These are phyloP conservation scores for Parietaria judaica DNA, from an alignment of 306 rosid genomes.

Conservation along the genomic window DNA sequence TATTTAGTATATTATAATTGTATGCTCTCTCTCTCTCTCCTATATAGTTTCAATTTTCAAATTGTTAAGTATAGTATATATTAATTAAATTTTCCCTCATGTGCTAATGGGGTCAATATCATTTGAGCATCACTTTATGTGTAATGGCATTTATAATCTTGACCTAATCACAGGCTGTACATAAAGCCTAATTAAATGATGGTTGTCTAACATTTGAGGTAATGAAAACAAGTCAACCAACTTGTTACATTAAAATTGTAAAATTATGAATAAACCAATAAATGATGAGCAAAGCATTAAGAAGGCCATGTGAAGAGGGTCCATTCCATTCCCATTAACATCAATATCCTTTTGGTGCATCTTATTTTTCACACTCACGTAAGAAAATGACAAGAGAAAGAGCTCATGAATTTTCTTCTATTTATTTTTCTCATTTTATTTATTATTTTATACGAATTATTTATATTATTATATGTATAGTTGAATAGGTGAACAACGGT, in stretches of 20 bases:
- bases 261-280: slow-evolving; percentile 21
- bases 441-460: background rate
- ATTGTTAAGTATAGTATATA: too few species aligned
- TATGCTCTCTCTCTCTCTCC: too few species aligned
- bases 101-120: slow-evolving; percentile 31
- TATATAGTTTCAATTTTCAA: too few species aligned
- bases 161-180: slow-evolving; percentile 62
- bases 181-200: slow-evolving; percentile 38
- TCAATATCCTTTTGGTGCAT: slow-evolving; percentile 27
- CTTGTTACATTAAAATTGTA: slow-evolving; percentile 26
- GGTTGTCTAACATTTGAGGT: slow-evolving; percentile 29
- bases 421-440: background rate
- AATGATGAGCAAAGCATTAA: slow-evolving; percentile 37
- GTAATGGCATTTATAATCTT: slow-evolving; percentile 35
- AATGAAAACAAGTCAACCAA: slow-evolving; percentile 43
- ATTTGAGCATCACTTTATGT: slow-evolving; percentile 24
- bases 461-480: background rate
- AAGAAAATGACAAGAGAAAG: slow-evolving; percentile 23
- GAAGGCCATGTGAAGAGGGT: slow-evolving; percentile 54
- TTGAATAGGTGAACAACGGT: slow-evolving; percentile 5
- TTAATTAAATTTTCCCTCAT: slow-evolving; percentile 5
- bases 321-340: slow-evolving; percentile 38
- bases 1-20: too few species aligned
- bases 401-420: background rate
- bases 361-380: slow-evolving; percentile 21